Evolutionary conservation across 2,329 filamentous ascomycete species (phyloP), one percentile per base, ranked within the genome.

Genomic region (Exserohilum turcica): DNA sequence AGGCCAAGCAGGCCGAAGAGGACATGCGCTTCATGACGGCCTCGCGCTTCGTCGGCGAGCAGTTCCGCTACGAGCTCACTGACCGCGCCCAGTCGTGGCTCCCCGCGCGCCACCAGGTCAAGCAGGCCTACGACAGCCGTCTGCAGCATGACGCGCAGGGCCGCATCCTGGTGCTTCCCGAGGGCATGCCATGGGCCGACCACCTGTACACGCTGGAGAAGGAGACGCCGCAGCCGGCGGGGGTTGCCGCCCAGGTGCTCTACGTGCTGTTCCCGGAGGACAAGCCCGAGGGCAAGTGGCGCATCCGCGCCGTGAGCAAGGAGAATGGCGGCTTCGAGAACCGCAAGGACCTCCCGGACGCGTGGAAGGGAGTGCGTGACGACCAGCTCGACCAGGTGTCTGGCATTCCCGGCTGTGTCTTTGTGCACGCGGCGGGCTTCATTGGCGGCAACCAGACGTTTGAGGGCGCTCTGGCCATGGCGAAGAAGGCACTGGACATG

Each of bases 381-480:
- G 87, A 89, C 64, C 86, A 92, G 75, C 80, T 99, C 47, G 91
- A 93, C 74, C 82, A 84, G 63, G 81, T 92, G 13, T 78, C 83
- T 19, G 86, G 87, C 31, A 80, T 91, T 24, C 79, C 80, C 5
- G 91, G 92, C 6, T 87, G 90, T 58, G 87, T 99, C 24, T 99
- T 99, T 73, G 89, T 97, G 27, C 94, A 99, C 73, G 92, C 92
- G 3, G 88, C 89, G 47, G 94, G 94, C 24, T 99, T 99, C 78
- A 97, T 97, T 70, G 94, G 94, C 15, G 94, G 94, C 2, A 95
- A 97, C 77, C 88, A 90, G 81, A 95, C 89, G 0, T 94, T 90
- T 67, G 91, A 96, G 57, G 94, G 94, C 27, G 92, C 86, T 21
- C 83, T 91, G 73, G 85, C 86, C 52, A 96, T 97, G 91, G 92